Conservation (phyloP, 2,329 filamentous ascomycete genomes). For the Arachnopeziza araneosa region DNA sequence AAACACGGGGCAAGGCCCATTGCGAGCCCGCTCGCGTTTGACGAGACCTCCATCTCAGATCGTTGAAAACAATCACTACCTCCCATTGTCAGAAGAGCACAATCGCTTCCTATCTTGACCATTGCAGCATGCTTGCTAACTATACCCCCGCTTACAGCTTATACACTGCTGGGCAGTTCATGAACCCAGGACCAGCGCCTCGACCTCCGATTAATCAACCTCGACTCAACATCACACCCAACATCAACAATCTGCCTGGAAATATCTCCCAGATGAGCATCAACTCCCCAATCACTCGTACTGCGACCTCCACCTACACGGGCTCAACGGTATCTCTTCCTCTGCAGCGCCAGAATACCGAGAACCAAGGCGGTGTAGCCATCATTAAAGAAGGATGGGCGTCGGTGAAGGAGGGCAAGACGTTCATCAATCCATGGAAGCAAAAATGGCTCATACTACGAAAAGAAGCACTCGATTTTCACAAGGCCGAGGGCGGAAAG, state of each 20-base stretch:
- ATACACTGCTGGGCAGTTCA: constrained; percentile 66
- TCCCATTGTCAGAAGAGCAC: constrained; percentile 1
- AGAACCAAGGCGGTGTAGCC: constrained; percentile 61
- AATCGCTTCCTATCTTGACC: constrained; percentile 2
- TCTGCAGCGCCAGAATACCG: constrained; percentile 54
- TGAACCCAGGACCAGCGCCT: constrained; percentile 95
- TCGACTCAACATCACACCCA: constrained; percentile 73
- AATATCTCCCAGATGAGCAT: constrained; percentile 77
- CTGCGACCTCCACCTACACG: constrained; percentile 58
- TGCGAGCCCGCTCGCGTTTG: constrained; percentile 7
- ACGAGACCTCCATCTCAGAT: constrained; percentile 11
- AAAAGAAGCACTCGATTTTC: constrained; percentile 89
- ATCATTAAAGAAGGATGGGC: constrained; percentile 79
- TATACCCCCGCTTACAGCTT: constrained; percentile 36
- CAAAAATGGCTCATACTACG: constrained; percentile 87
- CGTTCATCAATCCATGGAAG: constrained; percentile 81
- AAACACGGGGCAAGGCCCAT: constrained; percentile 19
- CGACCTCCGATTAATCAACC: constrained; percentile 81
- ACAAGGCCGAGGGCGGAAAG: constrained; percentile 87
- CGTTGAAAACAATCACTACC: constrained; percentile 1
- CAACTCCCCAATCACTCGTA: constrained; percentile 60
- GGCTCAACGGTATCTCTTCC: constrained; percentile 69
- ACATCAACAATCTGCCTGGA: constrained; percentile 62
- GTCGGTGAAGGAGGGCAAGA: constrained; percentile 84
- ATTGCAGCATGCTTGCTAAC: constrained; percentile 11